Conservation (phyloP, 176 grass and related monocot genomes). For the Cenchrus purpureus region DNA sequence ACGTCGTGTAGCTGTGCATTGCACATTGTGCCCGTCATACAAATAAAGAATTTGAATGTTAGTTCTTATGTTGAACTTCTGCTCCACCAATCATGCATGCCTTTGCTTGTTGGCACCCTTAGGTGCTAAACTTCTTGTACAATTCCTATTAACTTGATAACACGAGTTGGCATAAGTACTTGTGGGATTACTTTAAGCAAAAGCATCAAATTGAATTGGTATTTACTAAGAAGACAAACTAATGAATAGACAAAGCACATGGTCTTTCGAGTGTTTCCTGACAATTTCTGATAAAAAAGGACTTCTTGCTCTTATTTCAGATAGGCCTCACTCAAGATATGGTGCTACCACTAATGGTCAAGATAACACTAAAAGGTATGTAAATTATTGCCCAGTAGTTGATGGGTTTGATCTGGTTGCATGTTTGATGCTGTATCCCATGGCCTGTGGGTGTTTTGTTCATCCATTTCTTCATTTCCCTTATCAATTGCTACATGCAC, state of each 20-base stretch:
- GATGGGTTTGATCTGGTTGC: slow-evolving; percentile 5
- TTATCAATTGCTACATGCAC: not conserved
- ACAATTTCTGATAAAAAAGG: not conserved
- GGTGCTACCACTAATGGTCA: slow-evolving; percentile 55
- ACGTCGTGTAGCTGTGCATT: not conserved
- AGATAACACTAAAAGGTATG: slow-evolving; percentile 61
- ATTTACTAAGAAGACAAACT: slow-evolving; percentile 2
- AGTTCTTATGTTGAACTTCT: not conserved
- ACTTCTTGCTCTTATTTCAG: slow-evolving; percentile 48
- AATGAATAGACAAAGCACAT: slow-evolving; percentile 9
- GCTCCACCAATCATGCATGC: not conserved
- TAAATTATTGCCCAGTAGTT: not conserved
- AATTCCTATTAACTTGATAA: slow-evolving; percentile 13
- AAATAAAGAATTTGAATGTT: not conserved
- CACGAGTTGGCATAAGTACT: not conserved
- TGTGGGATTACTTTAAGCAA: slow-evolving; percentile 2
- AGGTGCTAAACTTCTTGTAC: not conserved
- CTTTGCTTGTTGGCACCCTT: not conserved
- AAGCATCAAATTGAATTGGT: slow-evolving; percentile 3
- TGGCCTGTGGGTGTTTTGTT: not conserved
- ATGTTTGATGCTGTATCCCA: slow-evolving; percentile 15
- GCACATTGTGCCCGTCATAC: not conserved
- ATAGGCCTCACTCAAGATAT: slow-evolving; percentile 61
- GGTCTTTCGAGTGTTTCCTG: not conserved
- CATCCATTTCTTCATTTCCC: not conserved